A percentile compares a stretch with the other conserved stretches of the same genome.
These are phyloP conservation scores for Ilex aquifolium DNA, from an alignment of 257 asterid species.

Conservation along the genomic window DNA sequence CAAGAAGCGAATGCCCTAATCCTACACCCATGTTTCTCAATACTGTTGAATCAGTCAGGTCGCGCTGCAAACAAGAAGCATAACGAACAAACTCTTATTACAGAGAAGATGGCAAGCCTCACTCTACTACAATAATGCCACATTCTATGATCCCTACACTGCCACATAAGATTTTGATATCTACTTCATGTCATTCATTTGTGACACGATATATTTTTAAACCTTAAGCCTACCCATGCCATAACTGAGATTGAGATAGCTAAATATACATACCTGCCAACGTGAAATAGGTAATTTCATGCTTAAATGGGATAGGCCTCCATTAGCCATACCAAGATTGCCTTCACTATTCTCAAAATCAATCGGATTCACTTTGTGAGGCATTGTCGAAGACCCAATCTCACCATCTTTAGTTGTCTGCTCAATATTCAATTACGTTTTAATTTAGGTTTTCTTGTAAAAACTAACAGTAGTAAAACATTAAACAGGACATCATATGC, in stretches of 20 bases:
- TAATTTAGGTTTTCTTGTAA: neutral
- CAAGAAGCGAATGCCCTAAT: conserved; percentile 81
- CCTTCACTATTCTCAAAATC: conserved; percentile 93
- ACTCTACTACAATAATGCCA: neutral
- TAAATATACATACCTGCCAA: conserved; percentile 41
- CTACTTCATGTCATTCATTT: no score
- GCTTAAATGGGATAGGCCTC: conserved; percentile 58
- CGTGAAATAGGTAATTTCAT: conserved; percentile 76
- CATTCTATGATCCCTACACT: no score
- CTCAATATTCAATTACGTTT: conserved; percentile 1
- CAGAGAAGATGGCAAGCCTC: neutral
- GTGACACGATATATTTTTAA: no score
- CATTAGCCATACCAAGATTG: conserved; percentile 78
- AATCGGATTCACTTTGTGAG: conserved; percentile 89
- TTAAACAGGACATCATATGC: neutral
- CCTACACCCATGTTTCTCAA: conserved; percentile 90
- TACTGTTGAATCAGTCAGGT: conserved; percentile 86
- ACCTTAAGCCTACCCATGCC: neutral
- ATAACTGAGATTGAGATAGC: neutral
- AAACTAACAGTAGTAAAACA: neutral
- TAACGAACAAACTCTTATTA: conserved; percentile 1
- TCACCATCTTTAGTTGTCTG: conserved; percentile 90
- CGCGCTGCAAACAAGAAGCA: conserved; percentile 47
- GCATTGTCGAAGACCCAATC: conserved; percentile 93
- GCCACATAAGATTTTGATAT: no score